phyloP scores from a whole-genome alignment of 305 asterid genomes.

The Salvia sclarea region DNA sequence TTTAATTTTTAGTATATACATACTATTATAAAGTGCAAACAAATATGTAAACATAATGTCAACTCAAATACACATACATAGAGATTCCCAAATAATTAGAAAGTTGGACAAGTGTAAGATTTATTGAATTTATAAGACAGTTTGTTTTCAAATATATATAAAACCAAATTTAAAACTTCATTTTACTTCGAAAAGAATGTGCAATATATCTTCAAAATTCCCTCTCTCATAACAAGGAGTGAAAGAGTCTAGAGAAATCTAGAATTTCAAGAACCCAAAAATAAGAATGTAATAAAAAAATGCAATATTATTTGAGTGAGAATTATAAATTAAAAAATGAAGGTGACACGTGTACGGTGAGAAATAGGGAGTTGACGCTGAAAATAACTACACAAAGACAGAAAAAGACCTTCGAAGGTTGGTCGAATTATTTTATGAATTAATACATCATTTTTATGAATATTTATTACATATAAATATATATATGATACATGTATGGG shows the following conservation, averaged over 20 bases:
- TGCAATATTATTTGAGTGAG: not conserved
- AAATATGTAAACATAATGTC: too few species aligned
- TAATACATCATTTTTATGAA: not conserved
- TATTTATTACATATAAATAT: not conserved
- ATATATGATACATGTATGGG: too few species aligned
- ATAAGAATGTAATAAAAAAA: not conserved
- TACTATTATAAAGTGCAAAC: too few species aligned
- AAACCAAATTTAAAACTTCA: not conserved
- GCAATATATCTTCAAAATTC: not conserved
- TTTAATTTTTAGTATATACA: too few species aligned
- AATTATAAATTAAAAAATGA: not conserved
- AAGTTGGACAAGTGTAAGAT: too few species aligned
- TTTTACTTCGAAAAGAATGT: not conserved
- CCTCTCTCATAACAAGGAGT: not conserved
- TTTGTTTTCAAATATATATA: too few species aligned
- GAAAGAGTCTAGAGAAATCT: not conserved
- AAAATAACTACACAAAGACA: not conserved
- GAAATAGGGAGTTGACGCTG: not conserved
- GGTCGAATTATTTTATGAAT: not conserved
- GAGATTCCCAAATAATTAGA: too few species aligned
- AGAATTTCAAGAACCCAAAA: not conserved
- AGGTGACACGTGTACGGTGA: constrained; percentile 21
- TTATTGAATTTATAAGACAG: too few species aligned
- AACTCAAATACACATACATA: too few species aligned
- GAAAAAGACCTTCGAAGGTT: not conserved